Evolutionary conservation across 129 eudicot species (phyloP).

Genomic region (Deinandra increscens): DNA sequence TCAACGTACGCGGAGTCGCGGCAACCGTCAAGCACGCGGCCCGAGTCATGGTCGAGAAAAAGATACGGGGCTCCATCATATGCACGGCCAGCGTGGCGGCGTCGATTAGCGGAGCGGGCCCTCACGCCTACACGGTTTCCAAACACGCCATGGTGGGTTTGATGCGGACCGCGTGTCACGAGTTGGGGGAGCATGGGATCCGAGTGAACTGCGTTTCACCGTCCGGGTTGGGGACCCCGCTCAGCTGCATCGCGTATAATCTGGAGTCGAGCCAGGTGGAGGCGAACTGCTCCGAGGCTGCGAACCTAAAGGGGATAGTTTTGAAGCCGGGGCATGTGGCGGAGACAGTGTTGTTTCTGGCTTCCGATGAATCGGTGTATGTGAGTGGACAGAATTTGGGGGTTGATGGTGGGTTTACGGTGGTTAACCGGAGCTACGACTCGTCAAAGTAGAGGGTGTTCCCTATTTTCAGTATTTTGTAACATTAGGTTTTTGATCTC

Average conservation of each 20-base stretch:
- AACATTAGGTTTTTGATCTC: no score
- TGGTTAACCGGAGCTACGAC: slow-evolving; percentile 42
- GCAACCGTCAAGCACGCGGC: slow-evolving; percentile 67
- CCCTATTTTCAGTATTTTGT: no score
- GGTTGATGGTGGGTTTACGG: slow-evolving; percentile 78
- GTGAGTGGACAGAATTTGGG: slow-evolving; percentile 69
- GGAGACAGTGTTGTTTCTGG: slow-evolving; percentile 70
- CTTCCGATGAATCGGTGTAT: slow-evolving; percentile 77
- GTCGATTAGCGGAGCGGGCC: slow-evolving; percentile 60
- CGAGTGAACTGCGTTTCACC: slow-evolving; percentile 75
- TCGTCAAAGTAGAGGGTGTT: not conserved
- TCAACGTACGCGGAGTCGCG: slow-evolving; percentile 65
- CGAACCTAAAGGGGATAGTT: slow-evolving; percentile 57
- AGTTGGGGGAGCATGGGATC: slow-evolving; percentile 77
- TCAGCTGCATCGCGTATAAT: slow-evolving; percentile 47
- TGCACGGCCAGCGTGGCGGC: slow-evolving; percentile 76
- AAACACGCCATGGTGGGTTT: slow-evolving; percentile 78
- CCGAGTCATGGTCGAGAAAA: slow-evolving; percentile 60
- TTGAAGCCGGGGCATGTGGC: slow-evolving; percentile 71
- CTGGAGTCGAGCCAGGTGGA: slow-evolving; percentile 46
- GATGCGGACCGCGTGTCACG: slow-evolving; percentile 53
- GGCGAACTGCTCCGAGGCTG: slow-evolving; percentile 28
- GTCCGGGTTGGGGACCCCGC: slow-evolving; percentile 70
- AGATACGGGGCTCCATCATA: slow-evolving; percentile 60
- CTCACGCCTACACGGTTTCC: slow-evolving; percentile 62